Percentiles rank a stretch among this genome's conserved stretches.
Conservation (phyloP, 1,284 basidiomycete genomes). For the Microbotryomycetes sp. region DNA sequence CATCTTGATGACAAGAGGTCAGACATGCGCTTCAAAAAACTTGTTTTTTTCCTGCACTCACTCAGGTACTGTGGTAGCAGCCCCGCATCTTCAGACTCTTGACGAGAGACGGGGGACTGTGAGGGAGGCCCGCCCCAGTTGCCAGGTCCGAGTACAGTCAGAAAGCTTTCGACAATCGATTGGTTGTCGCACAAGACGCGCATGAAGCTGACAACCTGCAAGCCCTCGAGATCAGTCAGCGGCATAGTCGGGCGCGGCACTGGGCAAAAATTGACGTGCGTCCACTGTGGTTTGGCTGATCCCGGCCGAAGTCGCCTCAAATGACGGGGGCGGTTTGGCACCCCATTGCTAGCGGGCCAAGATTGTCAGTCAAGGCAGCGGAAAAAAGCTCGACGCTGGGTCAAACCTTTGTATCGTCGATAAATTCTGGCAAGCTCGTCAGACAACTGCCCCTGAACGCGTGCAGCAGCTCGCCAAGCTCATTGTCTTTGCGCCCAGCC, state of each 20-base stretch:
- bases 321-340: conserved; percentile 20
- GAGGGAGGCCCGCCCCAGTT: conserved; percentile 34
- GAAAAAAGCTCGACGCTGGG: too few relatives aligned
- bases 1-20: conserved; percentile 19
- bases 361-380: too few relatives aligned
- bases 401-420: conserved; percentile 36
- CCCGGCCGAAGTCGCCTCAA: conserved; percentile 25
- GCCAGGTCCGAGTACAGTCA: conserved; percentile 35
- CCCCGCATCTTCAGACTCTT: conserved; percentile 10
- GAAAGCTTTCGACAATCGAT: conserved; percentile 34
- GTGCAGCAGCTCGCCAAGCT: conserved; percentile 36
- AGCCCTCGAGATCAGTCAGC: too few relatives aligned
- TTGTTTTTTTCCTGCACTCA: too few relatives aligned
- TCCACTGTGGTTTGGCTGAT: conserved; percentile 31
- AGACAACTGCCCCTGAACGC: conserved; percentile 37
- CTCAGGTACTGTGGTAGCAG: conserved; percentile 23
- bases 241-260: background rate
- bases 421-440: conserved; percentile 34
- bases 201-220: conserved; percentile 36
- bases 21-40: too few relatives aligned
- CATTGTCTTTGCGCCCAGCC: conserved; percentile 37
- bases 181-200: conserved; percentile 35
- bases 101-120: background rate
- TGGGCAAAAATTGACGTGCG: conserved; percentile 9
- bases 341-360: conserved; percentile 35